Evolutionary conservation across 2,329 filamentous ascomycete species (phyloP).

Genomic region (Raffaelea arxii): DNA sequence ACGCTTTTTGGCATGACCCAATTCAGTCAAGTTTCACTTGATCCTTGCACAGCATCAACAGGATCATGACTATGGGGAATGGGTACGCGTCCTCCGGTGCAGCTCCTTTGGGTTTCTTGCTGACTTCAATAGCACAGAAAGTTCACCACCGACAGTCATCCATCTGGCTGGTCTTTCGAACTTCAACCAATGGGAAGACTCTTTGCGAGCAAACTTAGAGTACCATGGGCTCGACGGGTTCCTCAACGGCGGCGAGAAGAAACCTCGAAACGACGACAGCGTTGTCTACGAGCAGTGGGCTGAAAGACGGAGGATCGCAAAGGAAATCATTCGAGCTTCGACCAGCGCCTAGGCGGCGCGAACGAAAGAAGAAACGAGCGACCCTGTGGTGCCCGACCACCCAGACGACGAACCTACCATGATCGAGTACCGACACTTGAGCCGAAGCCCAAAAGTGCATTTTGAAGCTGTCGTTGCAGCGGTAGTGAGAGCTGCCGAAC

Average conservation of each 20-base stretch:
- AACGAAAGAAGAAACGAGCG: too few species aligned
- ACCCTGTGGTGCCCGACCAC: not conserved
- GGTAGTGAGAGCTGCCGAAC: constrained; percentile 7
- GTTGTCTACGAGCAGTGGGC: constrained; percentile 6
- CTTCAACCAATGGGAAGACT: constrained; percentile 8
- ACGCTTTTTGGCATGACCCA: too few species aligned
- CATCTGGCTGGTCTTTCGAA: constrained; percentile 5
- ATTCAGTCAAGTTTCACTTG: too few species aligned
- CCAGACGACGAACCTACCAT: not conserved
- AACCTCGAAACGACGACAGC: constrained; percentile 2
- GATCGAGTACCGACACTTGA: not conserved
- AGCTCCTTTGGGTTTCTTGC: too few species aligned
- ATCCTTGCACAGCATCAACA: too few species aligned
- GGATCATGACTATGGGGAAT: too few species aligned
- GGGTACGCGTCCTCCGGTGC: too few species aligned
- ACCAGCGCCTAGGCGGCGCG: too few species aligned
- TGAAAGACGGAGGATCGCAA: constrained; percentile 9
- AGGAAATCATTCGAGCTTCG: constrained; percentile 8
- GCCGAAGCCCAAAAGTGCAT: constrained; percentile 5
- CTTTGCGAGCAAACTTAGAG: constrained; percentile 3
- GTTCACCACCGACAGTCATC: too few species aligned
- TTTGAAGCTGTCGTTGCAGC: constrained; percentile 7
- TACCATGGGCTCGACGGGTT: constrained; percentile 8
- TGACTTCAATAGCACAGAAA: too few species aligned
- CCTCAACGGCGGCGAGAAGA: not conserved